Conservation (phyloP, 441 rosid genomes). For the Flueggea neowawraea region DNA sequence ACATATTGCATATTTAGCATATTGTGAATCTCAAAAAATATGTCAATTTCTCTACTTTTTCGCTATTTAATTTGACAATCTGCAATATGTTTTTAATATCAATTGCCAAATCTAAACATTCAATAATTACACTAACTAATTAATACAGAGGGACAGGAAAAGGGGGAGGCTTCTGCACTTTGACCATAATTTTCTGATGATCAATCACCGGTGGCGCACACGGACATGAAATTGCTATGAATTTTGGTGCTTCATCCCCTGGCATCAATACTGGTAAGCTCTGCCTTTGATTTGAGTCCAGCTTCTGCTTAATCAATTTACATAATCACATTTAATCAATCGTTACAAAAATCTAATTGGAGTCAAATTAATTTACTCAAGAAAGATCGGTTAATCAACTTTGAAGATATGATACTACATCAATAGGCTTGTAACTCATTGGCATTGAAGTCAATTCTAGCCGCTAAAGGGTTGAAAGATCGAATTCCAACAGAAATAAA, state of each 20-base stretch:
- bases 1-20: no score
- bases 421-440: no score
- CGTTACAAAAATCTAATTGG: neutral
- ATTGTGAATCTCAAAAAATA: no score
- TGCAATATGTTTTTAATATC: no score
- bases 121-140: neutral
- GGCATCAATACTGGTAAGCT: constrained; percentile 50
- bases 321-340: neutral
- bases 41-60: no score
- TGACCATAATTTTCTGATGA: constrained; percentile 10
- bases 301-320: constrained; percentile 7
- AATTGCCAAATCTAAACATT: no score
- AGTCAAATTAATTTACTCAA: neutral
- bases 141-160: neutral
- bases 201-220: constrained; percentile 13
- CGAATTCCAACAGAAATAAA: no score
- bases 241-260: constrained; percentile 43
- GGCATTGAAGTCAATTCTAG: no score
- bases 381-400: neutral
- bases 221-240: constrained; percentile 43
- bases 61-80: no score
- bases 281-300: constrained; percentile 14
- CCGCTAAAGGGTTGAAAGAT: no score
- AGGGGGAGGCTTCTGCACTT: constrained; percentile 13
- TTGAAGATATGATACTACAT: no score